A percentile compares a stretch with the other conserved stretches of the same genome.
These are phyloP conservation scores for Neurospora sp. DNA, from an alignment of 495 filamentous ascomycete genomes.

Conservation along the genomic window DNA sequence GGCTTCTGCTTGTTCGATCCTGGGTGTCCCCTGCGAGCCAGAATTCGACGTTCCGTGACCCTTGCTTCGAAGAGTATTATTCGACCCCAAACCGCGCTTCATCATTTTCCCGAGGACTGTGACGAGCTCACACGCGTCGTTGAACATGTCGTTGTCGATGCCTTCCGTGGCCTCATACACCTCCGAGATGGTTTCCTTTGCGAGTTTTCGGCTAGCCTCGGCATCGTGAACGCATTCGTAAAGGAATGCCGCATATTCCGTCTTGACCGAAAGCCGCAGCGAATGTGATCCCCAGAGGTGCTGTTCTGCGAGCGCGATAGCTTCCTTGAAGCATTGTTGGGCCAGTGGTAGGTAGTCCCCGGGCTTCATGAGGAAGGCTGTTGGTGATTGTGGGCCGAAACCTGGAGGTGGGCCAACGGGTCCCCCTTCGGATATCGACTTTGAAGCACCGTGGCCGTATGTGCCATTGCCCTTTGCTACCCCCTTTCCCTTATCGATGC, in stretches of 20 bases:
- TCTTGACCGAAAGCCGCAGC: constrained; percentile 78
- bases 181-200: constrained; percentile 74
- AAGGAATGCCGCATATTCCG: constrained; percentile 89
- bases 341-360: constrained; percentile 78
- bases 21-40: constrained; percentile 19
- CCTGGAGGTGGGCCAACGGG: constrained; percentile 41
- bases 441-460: constrained; percentile 1
- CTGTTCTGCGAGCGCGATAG: constrained; percentile 59
- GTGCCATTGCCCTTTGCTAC: constrained; percentile 27
- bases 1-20: constrained; percentile 5
- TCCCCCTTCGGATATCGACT: constrained; percentile 27
- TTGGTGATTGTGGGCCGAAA: constrained; percentile 41
- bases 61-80: constrained; percentile 18
- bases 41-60: constrained; percentile 15
- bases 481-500: constrained; percentile 36
- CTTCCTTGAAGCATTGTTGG: constrained; percentile 70
- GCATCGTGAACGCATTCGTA: constrained; percentile 87
- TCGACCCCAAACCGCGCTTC: constrained; percentile 49
- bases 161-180: constrained; percentile 85
- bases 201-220: constrained; percentile 61
- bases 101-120: constrained; percentile 67
- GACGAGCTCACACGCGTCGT: constrained; percentile 67
- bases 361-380: constrained; percentile 65
- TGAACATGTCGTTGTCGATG: constrained; percentile 85
- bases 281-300: constrained; percentile 82